Conservation (phyloP, 2,329 filamentous ascomycete genomes). For the Eutypa lata region DNA sequence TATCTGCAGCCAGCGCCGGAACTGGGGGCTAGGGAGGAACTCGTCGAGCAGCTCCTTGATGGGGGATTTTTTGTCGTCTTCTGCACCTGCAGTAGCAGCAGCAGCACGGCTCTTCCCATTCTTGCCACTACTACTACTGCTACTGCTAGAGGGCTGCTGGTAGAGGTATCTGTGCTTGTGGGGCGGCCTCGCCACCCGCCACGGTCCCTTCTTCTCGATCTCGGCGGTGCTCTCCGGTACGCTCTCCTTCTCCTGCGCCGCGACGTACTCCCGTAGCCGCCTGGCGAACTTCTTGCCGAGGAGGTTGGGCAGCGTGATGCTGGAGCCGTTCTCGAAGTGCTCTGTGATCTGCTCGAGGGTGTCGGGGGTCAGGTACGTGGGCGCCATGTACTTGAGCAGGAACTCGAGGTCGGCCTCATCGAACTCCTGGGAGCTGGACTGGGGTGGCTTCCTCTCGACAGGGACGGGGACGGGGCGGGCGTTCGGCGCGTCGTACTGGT, state of each 20-base stretch:
- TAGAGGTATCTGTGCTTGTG: slow-evolving; percentile 96
- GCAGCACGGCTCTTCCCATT: slow-evolving; percentile 22
- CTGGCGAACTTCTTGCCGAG: slow-evolving; percentile 74
- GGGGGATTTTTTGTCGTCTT: slow-evolving; percentile 44
- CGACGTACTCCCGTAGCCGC: slow-evolving; percentile 68
- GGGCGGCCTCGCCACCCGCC: slow-evolving; percentile 80
- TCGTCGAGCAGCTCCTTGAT: slow-evolving; percentile 77
- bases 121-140: slow-evolving; percentile 5
- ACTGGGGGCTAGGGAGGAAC: slow-evolving; percentile 79
- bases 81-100: not conserved
- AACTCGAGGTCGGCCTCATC: slow-evolving; percentile 83
- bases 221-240: slow-evolving; percentile 46
- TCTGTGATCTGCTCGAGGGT: slow-evolving; percentile 79
- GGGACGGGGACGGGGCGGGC: slow-evolving; percentile 49
- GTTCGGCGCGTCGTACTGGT: slow-evolving; percentile 81
- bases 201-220: slow-evolving; percentile 57
- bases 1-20: slow-evolving; percentile 84
- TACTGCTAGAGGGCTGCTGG: slow-evolving; percentile 52
- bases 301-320: slow-evolving; percentile 76
- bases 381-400: slow-evolving; percentile 83
- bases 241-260: slow-evolving; percentile 55
- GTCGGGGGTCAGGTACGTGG: slow-evolving; percentile 88
- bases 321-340: slow-evolving; percentile 78
- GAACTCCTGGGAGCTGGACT: slow-evolving; percentile 56
- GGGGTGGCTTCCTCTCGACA: slow-evolving; percentile 23